Evolutionary conservation across 2,329 filamentous ascomycete species (phyloP), one percentile per base, ranked within the genome.

Genomic region (Blumeria graminis): DNA sequence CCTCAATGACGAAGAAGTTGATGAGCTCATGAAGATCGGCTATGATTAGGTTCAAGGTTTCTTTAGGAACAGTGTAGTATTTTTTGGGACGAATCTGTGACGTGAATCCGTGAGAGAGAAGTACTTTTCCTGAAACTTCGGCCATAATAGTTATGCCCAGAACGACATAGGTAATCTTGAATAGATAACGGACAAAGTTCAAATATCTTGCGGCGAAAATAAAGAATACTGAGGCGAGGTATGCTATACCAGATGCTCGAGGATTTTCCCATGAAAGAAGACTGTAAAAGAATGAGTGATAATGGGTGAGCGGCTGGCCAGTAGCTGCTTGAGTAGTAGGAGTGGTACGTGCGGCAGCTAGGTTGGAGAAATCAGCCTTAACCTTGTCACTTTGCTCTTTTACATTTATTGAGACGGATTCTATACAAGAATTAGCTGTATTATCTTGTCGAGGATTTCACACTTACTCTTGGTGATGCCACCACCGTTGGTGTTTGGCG

Each of bases 1-100:
- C 71, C 71, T 84, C 81, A 57, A 84, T 82, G 59, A 82, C 73
- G 63, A 84, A 80, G 68, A 84, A 84, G 73, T 84, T 84, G 69
- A 81, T 68, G 58, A 84, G 73, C 69, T 84, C 80, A 64, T 82
- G 76, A 43, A 80, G 70, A 61, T 84, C 81, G 57, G 77, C 77
- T 62, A 81, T 75, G 60, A 80, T 62, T 57, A 69, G 67, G 63
- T 84, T 77, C 41, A 84, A 68, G 6, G 77, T 78, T 62, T 81
- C 76, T 61, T 76, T 74, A 9, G 80, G 75, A 45, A 84, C 68
- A 5, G 78, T 82, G 68, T 80, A 82, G 70, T 84, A 84, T 67
- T 76, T 75, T 66, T 74, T 76, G 56, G 81, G 81, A 62, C 81
- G 77, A 63, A 84, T 67, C 68, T 83, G 80, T 55, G 78, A 78